These are phyloP conservation scores for Prunus mume DNA, from an alignment of 306 rosid genomes.

Conservation along the genomic window DNA sequence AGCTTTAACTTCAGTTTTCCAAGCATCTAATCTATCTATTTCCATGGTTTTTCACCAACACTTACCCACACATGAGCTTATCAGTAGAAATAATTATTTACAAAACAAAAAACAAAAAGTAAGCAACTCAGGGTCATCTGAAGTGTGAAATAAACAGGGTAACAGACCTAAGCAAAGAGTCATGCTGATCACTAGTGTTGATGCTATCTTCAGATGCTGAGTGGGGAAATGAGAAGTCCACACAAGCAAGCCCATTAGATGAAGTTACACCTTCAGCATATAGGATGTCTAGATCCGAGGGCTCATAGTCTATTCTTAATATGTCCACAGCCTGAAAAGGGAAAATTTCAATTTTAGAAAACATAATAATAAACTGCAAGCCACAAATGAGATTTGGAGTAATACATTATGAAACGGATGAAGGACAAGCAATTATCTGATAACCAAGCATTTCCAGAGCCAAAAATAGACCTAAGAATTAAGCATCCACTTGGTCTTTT, in stretches of 20 bases:
- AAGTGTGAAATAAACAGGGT: constrained; percentile 6
- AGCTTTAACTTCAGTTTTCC: background rate
- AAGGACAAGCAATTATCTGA: background rate
- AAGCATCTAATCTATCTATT: background rate
- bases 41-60: background rate
- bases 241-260: constrained; percentile 89
- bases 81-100: background rate
- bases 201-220: constrained; percentile 54
- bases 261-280: constrained; percentile 96
- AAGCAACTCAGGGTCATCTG: background rate
- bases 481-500: background rate
- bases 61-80: background rate
- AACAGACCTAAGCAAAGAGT: constrained; percentile 65
- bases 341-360: constrained; percentile 26
- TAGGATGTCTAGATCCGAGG: constrained; percentile 87
- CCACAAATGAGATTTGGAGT: constrained; percentile 2
- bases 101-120: background rate
- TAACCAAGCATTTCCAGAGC: background rate
- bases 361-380: constrained; percentile 15
- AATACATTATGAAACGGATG: background rate
- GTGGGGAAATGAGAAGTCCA: constrained; percentile 90
- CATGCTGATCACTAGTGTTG: constrained; percentile 55
- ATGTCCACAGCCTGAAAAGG: constrained; percentile 73
- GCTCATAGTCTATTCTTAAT: constrained; percentile 82
- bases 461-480: background rate